Conservation (phyloP, 495 filamentous ascomycete species). For the Xylaria curta region DNA sequence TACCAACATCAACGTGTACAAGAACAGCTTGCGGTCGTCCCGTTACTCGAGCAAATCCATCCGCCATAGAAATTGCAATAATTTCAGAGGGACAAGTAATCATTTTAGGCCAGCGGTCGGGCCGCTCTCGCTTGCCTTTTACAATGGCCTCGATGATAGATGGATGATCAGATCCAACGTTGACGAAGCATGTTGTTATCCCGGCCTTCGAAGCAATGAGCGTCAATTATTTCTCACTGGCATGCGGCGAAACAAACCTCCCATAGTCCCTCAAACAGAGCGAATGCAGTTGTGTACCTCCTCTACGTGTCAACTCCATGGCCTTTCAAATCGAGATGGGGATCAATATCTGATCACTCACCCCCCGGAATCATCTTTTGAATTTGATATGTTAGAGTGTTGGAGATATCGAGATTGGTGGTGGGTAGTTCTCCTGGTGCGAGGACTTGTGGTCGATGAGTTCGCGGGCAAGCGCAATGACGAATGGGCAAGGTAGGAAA, state of each 20-base stretch:
- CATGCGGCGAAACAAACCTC: slow-evolving; percentile 45
- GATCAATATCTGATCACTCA: background rate
- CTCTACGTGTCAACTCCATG: background rate
- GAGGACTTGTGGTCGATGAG: background rate
- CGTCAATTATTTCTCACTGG: background rate
- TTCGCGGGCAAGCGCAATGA: background rate
- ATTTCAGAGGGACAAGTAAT: slow-evolving; percentile 79
- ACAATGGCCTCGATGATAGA: slow-evolving; percentile 79
- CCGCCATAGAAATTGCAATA: slow-evolving; percentile 76
- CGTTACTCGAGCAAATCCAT: slow-evolving; percentile 77
- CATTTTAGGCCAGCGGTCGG: slow-evolving; percentile 66
- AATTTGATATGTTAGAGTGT: slow-evolving; percentile 42
- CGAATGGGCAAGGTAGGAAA: background rate
- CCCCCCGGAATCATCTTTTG: background rate
- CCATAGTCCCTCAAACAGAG: slow-evolving; percentile 81
- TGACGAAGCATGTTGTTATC: slow-evolving; percentile 75
- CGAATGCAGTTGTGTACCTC: slow-evolving; percentile 74
- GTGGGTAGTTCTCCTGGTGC: background rate
- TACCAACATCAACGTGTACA: slow-evolving; percentile 82
- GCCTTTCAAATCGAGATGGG: background rate
- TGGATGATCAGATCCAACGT: slow-evolving; percentile 79
- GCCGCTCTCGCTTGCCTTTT: slow-evolving; percentile 63
- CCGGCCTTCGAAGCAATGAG: slow-evolving; percentile 57
- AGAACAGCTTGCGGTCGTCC: slow-evolving; percentile 76
- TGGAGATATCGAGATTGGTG: slow-evolving; percentile 28